A percentile compares a stretch with the other conserved stretches of the same genome.
Evolutionary conservation across 1,284 basidiomycete genomes (phyloP).

Genomic region (Neolentinus lepideus): DNA sequence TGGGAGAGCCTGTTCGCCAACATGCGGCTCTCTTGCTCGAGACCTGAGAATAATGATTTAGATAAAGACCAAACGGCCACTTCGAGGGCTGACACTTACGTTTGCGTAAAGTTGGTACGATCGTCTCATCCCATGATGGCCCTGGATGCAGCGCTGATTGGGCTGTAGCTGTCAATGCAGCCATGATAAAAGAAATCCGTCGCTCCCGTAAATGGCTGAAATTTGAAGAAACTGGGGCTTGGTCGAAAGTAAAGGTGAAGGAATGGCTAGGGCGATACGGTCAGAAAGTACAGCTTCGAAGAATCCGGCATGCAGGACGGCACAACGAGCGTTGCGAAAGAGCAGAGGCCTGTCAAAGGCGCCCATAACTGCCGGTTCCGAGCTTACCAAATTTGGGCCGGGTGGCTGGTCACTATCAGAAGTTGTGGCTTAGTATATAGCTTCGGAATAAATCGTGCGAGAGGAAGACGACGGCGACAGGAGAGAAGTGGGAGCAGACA

Average conservation of each 20-base stretch:
- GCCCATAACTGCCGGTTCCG: neutral
- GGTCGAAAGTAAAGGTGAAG: neutral
- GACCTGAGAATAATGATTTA: conserved; percentile 36
- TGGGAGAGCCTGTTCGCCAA: conserved; percentile 68
- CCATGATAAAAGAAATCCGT: neutral
- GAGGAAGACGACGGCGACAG: too few relatives aligned
- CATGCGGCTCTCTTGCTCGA: conserved; percentile 65
- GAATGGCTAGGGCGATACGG: conserved; percentile 1
- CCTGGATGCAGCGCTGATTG: conserved; percentile 45
- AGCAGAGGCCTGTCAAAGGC: neutral
- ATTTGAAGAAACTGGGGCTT: neutral
- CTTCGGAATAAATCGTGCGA: too few relatives aligned
- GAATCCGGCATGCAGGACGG: neutral
- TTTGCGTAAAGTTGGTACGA: conserved; percentile 65
- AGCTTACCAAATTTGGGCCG: neutral
- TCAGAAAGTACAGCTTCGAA: neutral
- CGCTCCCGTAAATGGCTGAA: neutral
- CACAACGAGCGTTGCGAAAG: neutral
- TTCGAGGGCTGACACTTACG: conserved; percentile 31
- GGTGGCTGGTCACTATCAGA: neutral
- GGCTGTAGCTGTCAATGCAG: conserved; percentile 29
- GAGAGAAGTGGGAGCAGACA: neutral
- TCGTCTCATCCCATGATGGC: conserved; percentile 63
- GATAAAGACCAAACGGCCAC: neutral
- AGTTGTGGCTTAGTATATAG: too few relatives aligned